Evolutionary conservation across 768 basidiomycete species (phyloP).

Genomic region (Mycena galopus): DNA sequence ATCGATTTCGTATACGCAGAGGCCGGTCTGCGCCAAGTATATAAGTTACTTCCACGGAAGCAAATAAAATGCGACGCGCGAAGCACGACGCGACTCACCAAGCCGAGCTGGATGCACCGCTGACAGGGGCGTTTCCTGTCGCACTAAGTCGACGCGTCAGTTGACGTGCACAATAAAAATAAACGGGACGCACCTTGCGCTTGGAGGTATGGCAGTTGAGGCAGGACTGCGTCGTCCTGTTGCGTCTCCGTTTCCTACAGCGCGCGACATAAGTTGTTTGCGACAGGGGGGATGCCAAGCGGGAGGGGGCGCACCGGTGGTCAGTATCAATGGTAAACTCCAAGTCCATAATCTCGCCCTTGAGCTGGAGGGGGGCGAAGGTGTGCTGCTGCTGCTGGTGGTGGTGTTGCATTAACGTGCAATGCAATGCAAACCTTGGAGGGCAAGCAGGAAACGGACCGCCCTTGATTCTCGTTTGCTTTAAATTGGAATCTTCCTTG

Average conservation of each 20-base stretch:
- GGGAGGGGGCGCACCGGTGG: conserved; percentile 62
- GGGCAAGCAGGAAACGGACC: too few relatives aligned
- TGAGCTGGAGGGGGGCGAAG: conserved; percentile 72
- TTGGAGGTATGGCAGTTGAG: conserved; percentile 95
- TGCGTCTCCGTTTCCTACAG: conserved; percentile 84
- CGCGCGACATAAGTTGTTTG: too few relatives aligned
- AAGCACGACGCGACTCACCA: conserved; percentile 60
- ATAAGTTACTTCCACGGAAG: not conserved
- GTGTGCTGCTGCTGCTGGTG: not conserved
- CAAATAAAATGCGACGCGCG: too few relatives aligned
- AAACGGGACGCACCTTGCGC: conserved; percentile 73
- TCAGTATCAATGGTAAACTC: conserved; percentile 80
- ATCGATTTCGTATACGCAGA: conserved; percentile 96
- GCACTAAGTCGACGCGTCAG: conserved; percentile 67
- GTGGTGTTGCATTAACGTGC: too few relatives aligned
- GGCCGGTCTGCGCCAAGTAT: conserved; percentile 73
- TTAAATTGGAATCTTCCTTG: too few relatives aligned
- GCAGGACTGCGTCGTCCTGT: conserved; percentile 92
- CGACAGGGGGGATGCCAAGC: too few relatives aligned
- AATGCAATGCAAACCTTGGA: too few relatives aligned
- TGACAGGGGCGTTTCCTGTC: conserved; percentile 94
- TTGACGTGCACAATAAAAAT: not conserved
- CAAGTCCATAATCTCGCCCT: conserved; percentile 83
- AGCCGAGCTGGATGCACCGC: conserved; percentile 89
- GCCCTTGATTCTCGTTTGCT: too few relatives aligned